These are phyloP conservation scores for Crucibulum laeve DNA, from an alignment of 768 basidiomycete species.

Conservation along the genomic window DNA sequence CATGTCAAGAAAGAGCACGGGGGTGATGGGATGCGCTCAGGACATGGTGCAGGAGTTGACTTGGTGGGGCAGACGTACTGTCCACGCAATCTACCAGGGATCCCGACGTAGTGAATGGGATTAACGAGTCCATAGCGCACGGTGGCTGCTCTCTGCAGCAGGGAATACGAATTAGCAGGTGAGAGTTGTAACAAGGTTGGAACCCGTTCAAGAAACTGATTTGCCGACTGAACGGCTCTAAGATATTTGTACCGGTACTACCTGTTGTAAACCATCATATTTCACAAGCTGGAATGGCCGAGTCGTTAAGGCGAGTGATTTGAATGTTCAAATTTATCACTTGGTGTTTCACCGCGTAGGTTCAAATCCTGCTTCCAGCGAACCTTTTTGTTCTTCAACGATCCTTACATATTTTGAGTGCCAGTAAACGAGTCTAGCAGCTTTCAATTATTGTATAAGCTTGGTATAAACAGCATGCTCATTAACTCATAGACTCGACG, in stretches of 20 bases:
- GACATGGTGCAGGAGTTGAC: conserved; percentile 46
- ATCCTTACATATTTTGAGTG: background rate
- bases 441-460: no score
- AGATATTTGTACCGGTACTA: no score
- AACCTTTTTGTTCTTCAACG: conserved; percentile 34
- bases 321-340: conserved; percentile 65
- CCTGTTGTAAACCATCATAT: background rate
- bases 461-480: no score
- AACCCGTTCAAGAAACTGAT: background rate
- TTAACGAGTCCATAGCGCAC: conserved; percentile 82
- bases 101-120: conserved; percentile 98
- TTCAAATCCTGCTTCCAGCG: conserved; percentile 91
- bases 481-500: no score
- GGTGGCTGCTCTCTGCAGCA: conserved; percentile 28
- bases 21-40: conserved; percentile 34
- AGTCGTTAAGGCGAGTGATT: conserved; percentile 94
- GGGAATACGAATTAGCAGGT: conserved; percentile 8
- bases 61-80: conserved; percentile 81
- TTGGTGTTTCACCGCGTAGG: conserved; percentile 87
- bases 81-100: conserved; percentile 99
- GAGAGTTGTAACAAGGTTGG: background rate
- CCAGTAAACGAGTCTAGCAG: conserved; percentile 5
- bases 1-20: conserved; percentile 16
- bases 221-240: no score
- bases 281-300: conserved; percentile 63